These are phyloP conservation scores for Fusarium dlaminii DNA, from an alignment of 2,329 filamentous ascomycete species.

Conservation along the genomic window DNA sequence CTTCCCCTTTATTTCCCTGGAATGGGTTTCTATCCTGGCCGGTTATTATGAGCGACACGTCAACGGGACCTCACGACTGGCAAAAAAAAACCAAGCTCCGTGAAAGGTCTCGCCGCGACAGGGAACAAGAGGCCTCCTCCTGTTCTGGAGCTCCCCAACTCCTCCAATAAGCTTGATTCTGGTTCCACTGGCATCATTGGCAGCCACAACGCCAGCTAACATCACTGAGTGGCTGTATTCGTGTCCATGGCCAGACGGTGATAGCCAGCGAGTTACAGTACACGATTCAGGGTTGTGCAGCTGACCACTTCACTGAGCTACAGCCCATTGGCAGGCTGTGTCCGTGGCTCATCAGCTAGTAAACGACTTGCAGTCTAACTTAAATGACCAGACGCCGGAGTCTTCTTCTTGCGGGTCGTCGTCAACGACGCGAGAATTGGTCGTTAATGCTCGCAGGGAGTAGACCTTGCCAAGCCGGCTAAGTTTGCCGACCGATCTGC, in stretches of 20 bases:
- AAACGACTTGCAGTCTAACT: not conserved
- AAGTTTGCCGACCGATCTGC: constrained; percentile 40
- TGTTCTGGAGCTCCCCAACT: not conserved
- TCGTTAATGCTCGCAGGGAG: constrained; percentile 11
- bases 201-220: constrained; percentile 1
- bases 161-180: constrained; percentile 21
- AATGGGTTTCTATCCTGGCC: not conserved
- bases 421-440: constrained; percentile 1
- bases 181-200: not conserved
- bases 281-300: constrained; percentile 13
- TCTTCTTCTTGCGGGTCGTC: constrained; percentile 12
- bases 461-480: constrained; percentile 36
- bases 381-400: not conserved
- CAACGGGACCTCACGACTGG: constrained; percentile 12
- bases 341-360: not conserved
- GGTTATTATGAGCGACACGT: constrained; percentile 19
- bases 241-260: not conserved
- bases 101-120: not conserved
- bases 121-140: constrained; percentile 29
- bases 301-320: not conserved
- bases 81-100: not conserved
- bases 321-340: not conserved
- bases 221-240: not conserved
- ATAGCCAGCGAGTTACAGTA: not conserved
- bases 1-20: constrained; percentile 25